Percentiles rank a stretch among this genome's conserved stretches.
Evolutionary conservation across 805 yeast genomes (phyloP).

Genomic region (Kodamaea fukazawae): DNA sequence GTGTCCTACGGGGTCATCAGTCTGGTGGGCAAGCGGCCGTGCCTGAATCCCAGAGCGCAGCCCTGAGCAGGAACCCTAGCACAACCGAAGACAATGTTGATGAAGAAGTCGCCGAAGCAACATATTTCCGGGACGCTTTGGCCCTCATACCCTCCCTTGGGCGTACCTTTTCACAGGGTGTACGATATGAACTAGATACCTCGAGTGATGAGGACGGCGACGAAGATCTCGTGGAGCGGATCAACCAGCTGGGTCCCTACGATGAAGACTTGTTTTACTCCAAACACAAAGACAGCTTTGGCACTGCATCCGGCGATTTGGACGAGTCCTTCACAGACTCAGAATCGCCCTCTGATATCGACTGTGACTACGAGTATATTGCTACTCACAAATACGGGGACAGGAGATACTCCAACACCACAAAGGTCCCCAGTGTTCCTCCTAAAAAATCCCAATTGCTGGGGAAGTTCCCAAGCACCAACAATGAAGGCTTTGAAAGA

Average conservation of each 20-base stretch:
- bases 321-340: not conserved
- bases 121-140: slow-evolving; percentile 2
- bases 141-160: not conserved
- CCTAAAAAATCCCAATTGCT: no score
- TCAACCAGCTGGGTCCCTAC: not conserved
- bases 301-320: slow-evolving; percentile 7
- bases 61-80: not conserved
- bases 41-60: not conserved
- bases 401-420: slow-evolving; percentile 13
- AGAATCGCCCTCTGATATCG: not conserved
- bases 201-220: slow-evolving; percentile 1
- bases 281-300: slow-evolving; percentile 9
- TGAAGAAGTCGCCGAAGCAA: slow-evolving; percentile 2
- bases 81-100: not conserved
- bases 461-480: slow-evolving; percentile 10
- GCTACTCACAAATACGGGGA: slow-evolving; percentile 12
- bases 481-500: not conserved
- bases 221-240: not conserved
- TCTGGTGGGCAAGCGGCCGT: not conserved
- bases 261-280: slow-evolving; percentile 14
- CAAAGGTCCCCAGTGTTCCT: no score
- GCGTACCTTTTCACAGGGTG: no score
- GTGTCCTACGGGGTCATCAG: slow-evolving; percentile 1
- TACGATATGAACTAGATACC: not conserved
- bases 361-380: slow-evolving; percentile 12